A percentile compares a stretch with the other conserved stretches of the same genome.
phyloP scores from a whole-genome alignment of 257 asterid genomes.

The Plantago elongata region DNA sequence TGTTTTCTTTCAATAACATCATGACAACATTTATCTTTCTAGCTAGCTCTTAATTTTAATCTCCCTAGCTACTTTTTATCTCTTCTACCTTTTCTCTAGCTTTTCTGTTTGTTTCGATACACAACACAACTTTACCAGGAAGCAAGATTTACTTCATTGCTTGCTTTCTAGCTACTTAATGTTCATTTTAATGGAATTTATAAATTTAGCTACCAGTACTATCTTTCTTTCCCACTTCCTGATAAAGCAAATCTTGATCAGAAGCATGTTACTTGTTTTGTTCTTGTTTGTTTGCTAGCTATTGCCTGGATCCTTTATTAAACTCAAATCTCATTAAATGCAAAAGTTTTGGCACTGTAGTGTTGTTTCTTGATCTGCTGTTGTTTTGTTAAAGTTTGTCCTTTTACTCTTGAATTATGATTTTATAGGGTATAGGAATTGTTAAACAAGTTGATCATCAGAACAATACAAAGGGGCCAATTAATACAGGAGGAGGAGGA shows the following conservation, averaged over 20 bases:
- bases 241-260: constrained; percentile 5
- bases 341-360: constrained; percentile 19
- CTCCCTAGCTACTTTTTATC: no score
- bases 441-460: constrained; percentile 33
- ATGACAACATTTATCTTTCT: constrained; percentile 33
- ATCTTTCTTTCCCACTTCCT: constrained; percentile 28
- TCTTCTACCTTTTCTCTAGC: no score
- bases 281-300: constrained; percentile 25
- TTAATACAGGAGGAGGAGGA: no score
- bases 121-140: no score
- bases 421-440: constrained; percentile 39
- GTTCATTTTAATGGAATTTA: constrained; percentile 21
- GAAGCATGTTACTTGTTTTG: neutral
- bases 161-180: neutral
- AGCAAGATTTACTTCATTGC: no score
- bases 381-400: neutral
- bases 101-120: no score
- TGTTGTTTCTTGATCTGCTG: constrained; percentile 6
- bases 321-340: constrained; percentile 1
- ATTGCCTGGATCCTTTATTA: constrained; percentile 12
- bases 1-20: constrained; percentile 31
- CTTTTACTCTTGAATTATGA: neutral
- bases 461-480: neutral
- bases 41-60: constrained; percentile 21
- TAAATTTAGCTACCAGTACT: neutral